Evolutionary conservation across 306 rosid genomes (phyloP).

Genomic region (Hippophae tibetana): DNA sequence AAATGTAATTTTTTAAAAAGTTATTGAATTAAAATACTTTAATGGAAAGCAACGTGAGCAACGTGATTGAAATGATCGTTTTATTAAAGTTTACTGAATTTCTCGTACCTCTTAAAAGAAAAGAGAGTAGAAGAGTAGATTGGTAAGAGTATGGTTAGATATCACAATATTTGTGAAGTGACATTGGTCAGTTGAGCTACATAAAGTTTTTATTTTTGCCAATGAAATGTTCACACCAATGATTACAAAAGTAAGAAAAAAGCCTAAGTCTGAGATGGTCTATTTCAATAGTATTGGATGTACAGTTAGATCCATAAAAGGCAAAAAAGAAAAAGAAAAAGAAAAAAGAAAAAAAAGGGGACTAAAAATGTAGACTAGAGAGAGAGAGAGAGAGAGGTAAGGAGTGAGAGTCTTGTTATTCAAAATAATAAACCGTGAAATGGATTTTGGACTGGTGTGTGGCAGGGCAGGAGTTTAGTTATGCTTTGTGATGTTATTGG

Average conservation of each 20-base stretch:
- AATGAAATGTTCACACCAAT: too few relatives aligned
- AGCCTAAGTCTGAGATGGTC: constrained; percentile 9
- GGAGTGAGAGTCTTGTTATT: background rate
- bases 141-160: too few relatives aligned
- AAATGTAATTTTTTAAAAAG: too few relatives aligned
- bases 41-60: too few relatives aligned
- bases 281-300: constrained; percentile 12
- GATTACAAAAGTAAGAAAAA: constrained; percentile 13
- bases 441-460: constrained; percentile 30
- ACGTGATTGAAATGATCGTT: too few relatives aligned
- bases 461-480: background rate
- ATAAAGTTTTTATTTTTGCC: too few relatives aligned
- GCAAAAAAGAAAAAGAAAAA: constrained; percentile 4
- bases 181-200: too few relatives aligned
- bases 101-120: too few relatives aligned
- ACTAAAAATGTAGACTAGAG: constrained; percentile 2
- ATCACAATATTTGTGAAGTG: too few relatives aligned
- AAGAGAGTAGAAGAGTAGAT: too few relatives aligned
- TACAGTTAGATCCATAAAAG: constrained; percentile 48
- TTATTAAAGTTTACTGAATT: too few relatives aligned
- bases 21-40: too few relatives aligned
- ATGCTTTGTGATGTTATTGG: constrained; percentile 3
- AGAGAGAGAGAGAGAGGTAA: constrained; percentile 1
- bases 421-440: constrained; percentile 10
- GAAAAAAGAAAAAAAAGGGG: constrained; percentile 1